A percentile compares a stretch with the other conserved stretches of the same genome.
Conservation (phyloP, 208 protist species). For the Crithidia brevicula region DNA sequence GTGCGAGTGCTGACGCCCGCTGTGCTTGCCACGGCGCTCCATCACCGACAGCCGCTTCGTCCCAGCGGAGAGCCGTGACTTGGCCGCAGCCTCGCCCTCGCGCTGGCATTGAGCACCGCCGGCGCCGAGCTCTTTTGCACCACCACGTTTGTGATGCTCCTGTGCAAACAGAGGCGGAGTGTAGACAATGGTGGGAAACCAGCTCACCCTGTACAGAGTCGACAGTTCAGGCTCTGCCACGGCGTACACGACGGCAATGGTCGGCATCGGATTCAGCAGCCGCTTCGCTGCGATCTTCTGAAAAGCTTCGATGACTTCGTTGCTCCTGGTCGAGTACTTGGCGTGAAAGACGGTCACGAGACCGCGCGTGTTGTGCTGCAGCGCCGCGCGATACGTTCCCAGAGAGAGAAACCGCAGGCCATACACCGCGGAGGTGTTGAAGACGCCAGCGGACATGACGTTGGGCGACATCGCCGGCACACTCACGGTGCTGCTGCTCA, state of each 20-base stretch:
- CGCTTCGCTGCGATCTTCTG: conserved; percentile 57
- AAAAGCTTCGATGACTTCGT: conserved; percentile 57
- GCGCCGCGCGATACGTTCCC: conserved; percentile 47
- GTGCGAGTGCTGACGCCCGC: conserved; percentile 4
- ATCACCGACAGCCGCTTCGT: neutral
- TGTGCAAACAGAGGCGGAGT: conserved; percentile 37
- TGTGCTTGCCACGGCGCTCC: neutral
- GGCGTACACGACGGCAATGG: conserved; percentile 76
- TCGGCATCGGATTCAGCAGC: conserved; percentile 69
- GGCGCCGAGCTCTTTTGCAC: too few relatives aligned
- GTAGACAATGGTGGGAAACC: conserved; percentile 88
- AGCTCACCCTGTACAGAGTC: conserved; percentile 72
- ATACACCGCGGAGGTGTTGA: conserved; percentile 29
- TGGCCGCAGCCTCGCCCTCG: neutral
- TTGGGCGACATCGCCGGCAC: conserved; percentile 22
- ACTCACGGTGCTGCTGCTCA: neutral
- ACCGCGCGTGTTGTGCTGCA: conserved; percentile 55
- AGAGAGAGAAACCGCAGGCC: conserved; percentile 56
- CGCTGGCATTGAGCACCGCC: too few relatives aligned
- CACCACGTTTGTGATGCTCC: neutral
- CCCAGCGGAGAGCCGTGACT: neutral
- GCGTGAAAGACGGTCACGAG: conserved; percentile 86
- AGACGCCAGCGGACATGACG: conserved; percentile 22
- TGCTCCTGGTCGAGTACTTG: conserved; percentile 74
- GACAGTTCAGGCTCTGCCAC: conserved; percentile 87